Base-by-base conservation (phyloP, 2,329 filamentous ascomycete species). In the Aspergillus pseudoglaucus region DNA sequence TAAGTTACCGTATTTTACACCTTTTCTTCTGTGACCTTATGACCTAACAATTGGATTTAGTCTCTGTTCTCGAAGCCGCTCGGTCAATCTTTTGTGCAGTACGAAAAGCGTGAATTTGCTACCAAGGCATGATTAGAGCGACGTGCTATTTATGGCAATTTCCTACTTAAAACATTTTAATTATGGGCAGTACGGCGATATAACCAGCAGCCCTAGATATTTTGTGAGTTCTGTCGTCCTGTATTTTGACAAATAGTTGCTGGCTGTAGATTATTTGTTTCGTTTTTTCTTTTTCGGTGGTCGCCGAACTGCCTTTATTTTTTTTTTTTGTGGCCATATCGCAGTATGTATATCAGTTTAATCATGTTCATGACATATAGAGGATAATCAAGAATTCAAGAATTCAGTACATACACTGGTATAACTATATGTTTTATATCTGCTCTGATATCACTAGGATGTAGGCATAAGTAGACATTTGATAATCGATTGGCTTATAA, bases 11-110 rank as follows among this genome's bases (percentile, higher is more conserved):
- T 10, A 22, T 44, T 18, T 43, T 20, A 17, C 15, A 12, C 25
- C 17, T 17, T 20, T 41, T 41, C 3, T 27, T 42, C n/a, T 4
- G 10, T 35, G 35, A 14, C 3, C 2, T 22, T 20, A 27, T 42
- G 6, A 18, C 40, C 42, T 46, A 27, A 20, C 33, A 17, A 30
- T 40, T 14, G 30, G 20, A 25, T 10, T 10, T 47, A 73, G 69
- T 76, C 77, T 55, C 75, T 90, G 38, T 90, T 90, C 70, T 87
- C 85, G 44, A 79, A 85, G 57, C 86, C 86, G 9, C 67, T 87
- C 45, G 80, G 84, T 66, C 84, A 85, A 38, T 85, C 84, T 41
- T 75, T 82, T 44, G 81, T 95, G 43, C 75, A 80, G 66, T 95
- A 87, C 82, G 87, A 94, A 75, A 68, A 61, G 57, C 65, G 67